Evolutionary conservation across 2,329 filamentous ascomycete genomes (phyloP), one percentile per base, ranked within the genome.

Genomic region (Alternaria sp.): DNA sequence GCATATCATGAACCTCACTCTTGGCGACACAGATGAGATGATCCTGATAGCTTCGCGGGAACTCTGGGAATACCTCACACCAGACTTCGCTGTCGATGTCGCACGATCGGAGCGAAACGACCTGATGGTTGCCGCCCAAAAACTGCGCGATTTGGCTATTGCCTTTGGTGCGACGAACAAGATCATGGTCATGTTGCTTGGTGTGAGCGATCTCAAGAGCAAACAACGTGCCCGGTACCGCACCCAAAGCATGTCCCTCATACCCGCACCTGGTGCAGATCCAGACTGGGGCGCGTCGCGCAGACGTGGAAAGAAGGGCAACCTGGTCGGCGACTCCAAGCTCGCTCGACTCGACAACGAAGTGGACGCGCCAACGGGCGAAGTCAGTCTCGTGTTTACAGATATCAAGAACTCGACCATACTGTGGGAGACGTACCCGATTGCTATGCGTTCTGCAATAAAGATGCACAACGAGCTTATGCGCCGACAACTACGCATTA

Each of bases 141-240:
- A 97, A 82, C 87, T 99, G 30, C 90, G 96, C 62, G 96, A 99
- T 82, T 85, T 98, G 58, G 96, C 96, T 45, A 97, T 99, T 77
- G 93, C 95, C 1, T 98, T 97, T 78, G 96, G 96, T 57, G 93
- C 95, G 12, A 94, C 90, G 2, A 91, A 91, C 75, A 99, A 99
- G 82, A 92, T 98, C 67, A 98, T 98, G 94, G 93, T 99, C 47
- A 98, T 98, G 95, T 93, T 99, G 84, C 90, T 99, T 58, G 95
- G 94, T 59, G 92, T 99, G 41, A 90, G 92, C 59, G 94, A 98
- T 75, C 84, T 99, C 58, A 95, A 97, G 82, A 92, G 92, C 76
- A 89, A 93, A 61, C 92, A 96, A 77, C 88, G 92, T 67, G 92
- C 90, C 57, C 80, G 90, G 81, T 83, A 92, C 79, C 87, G 93